These are phyloP conservation scores for Fragilariopsis cylindrus DNA, from an alignment of 108 stramenopile species.

Conservation along the genomic window DNA sequence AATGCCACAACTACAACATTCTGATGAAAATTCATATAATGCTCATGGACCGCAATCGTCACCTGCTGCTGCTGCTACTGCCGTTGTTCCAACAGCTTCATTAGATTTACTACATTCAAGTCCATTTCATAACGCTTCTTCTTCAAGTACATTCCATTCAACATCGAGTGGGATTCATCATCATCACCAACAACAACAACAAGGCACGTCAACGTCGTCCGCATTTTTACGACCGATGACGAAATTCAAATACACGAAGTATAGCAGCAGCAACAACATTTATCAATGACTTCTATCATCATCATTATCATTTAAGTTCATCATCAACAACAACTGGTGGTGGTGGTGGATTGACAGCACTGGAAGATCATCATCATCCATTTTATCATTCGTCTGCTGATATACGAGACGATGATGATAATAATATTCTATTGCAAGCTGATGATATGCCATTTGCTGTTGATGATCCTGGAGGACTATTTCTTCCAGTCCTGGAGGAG, in stretches of 20 bases:
- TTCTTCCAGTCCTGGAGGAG: no score
- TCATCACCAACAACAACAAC: conserved; percentile 3
- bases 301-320: conserved; percentile 1
- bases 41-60: background rate
- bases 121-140: conserved; percentile 39
- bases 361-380: background rate
- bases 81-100: conserved; percentile 35
- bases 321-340: background rate
- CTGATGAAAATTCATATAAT: background rate
- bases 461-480: conserved; percentile 11
- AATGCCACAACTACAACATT: background rate
- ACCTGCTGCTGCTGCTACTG: background rate
- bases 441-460: conserved; percentile 73
- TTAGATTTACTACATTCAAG: conserved; percentile 55
- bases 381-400: background rate
- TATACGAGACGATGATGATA: background rate
- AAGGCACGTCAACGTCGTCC: background rate
- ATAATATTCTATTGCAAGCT: background rate
- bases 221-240: conserved; percentile 9
- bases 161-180: conserved; percentile 1
- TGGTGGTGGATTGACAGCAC: background rate
- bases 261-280: conserved; percentile 12
- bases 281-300: conserved; percentile 22
- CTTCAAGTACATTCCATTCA: background rate
- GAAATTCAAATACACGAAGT: conserved; percentile 1